A percentile compares a stretch with the other conserved stretches of the same genome.
Conservation (phyloP, 2,329 filamentous ascomycete species). For the Fusarium mexicanum region DNA sequence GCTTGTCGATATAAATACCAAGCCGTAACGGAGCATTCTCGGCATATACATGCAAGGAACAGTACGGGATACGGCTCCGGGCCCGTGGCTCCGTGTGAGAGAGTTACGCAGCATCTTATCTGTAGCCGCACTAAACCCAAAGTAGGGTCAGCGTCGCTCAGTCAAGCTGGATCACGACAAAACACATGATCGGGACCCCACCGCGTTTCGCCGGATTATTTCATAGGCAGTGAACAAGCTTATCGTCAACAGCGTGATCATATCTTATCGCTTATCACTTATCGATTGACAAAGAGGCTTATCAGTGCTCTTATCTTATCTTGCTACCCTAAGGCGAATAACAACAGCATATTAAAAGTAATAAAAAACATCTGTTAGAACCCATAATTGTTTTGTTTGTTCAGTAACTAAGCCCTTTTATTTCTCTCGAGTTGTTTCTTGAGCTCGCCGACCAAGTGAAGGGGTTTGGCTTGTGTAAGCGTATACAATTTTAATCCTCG, state of each 20-base stretch:
- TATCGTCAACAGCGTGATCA: neutral
- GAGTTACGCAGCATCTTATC: neutral
- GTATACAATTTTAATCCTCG: no score
- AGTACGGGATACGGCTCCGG: conserved; percentile 6
- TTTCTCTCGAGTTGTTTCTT: no score
- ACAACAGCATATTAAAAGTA: no score
- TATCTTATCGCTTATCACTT: neutral
- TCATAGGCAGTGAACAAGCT: neutral
- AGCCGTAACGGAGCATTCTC: neutral
- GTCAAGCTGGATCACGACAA: neutral
- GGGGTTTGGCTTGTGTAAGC: no score
- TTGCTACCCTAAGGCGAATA: neutral
- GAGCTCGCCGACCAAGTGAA: no score
- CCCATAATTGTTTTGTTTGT: no score
- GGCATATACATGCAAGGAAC: neutral
- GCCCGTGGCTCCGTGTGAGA: neutral
- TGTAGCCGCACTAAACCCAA: neutral
- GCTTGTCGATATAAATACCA: neutral
- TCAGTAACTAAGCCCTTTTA: no score
- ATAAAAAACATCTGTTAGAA: neutral
- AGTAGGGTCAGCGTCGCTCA: neutral
- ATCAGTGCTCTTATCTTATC: neutral
- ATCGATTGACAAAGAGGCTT: rapidly evolving
- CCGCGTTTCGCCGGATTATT: neutral
- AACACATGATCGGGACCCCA: conserved; percentile 16